phyloP scores from a whole-genome alignment of 2,329 filamentous ascomycete genomes.

The Cladosporium sp. region DNA sequence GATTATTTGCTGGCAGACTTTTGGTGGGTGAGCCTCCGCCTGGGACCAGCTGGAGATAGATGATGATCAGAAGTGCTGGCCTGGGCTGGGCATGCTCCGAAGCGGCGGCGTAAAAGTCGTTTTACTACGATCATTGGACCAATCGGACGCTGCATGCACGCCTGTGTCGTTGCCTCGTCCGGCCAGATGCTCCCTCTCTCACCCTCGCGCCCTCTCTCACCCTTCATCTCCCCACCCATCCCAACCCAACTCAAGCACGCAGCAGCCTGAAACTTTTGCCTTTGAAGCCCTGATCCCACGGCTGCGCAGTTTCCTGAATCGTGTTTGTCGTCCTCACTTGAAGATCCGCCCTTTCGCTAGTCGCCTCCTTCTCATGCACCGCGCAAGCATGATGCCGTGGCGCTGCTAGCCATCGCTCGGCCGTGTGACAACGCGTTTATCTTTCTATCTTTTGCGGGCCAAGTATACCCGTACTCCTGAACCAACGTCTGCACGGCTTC shows the following conservation, averaged over 20 bases:
- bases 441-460: slow-evolving; percentile 15
- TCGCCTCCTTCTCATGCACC: slow-evolving; percentile 15
- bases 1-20: slow-evolving; percentile 6
- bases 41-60: not conserved
- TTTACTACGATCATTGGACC: not conserved
- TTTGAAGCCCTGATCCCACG: slow-evolving; percentile 11
- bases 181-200: slow-evolving; percentile 2
- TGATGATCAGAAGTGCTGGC: not conserved
- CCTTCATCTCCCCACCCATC: slow-evolving; percentile 9
- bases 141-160: slow-evolving; percentile 1
- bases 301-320: slow-evolving; percentile 19
- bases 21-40: slow-evolving; percentile 9
- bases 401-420: slow-evolving; percentile 6
- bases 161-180: not conserved
- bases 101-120: slow-evolving; percentile 1
- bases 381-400: slow-evolving; percentile 19
- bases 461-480: slow-evolving; percentile 14
- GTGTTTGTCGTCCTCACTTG: slow-evolving; percentile 11
- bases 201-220: slow-evolving; percentile 6
- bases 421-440: slow-evolving; percentile 8
- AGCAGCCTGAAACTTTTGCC: slow-evolving; percentile 2
- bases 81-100: not conserved
- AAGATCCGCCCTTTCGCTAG: slow-evolving; percentile 15
- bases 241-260: not conserved
- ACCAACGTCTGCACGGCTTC: slow-evolving; percentile 17